These are phyloP conservation scores for Physcia stellaris DNA, from an alignment of 495 filamentous ascomycete species.

Conservation along the genomic window DNA sequence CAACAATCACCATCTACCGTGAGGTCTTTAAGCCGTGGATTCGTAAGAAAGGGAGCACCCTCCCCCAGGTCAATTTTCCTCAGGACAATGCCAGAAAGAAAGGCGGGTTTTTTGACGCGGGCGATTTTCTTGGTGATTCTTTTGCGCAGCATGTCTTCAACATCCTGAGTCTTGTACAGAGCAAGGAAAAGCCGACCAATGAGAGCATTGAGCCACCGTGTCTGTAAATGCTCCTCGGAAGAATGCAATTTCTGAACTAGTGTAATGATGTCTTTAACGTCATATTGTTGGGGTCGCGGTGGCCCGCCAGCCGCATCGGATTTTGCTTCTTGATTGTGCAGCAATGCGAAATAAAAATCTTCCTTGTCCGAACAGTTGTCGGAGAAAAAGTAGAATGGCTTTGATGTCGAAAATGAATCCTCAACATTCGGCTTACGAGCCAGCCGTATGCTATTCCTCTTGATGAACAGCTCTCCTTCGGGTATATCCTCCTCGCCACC, in stretches of 20 bases:
- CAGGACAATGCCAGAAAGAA: constrained; percentile 68
- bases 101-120: constrained; percentile 79
- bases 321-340: constrained; percentile 66
- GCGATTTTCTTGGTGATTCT: constrained; percentile 97
- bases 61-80: constrained; percentile 78
- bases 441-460: constrained; percentile 85
- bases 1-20: constrained; percentile 82
- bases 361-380: constrained; percentile 92
- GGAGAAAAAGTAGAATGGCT: constrained; percentile 86
- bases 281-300: constrained; percentile 64
- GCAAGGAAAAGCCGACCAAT: constrained; percentile 78
- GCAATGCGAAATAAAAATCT: constrained; percentile 90
- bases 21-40: constrained; percentile 76
- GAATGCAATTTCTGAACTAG: constrained; percentile 83
- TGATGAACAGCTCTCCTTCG: constrained; percentile 89
- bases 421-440: constrained; percentile 53
- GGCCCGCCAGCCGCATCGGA: constrained; percentile 40
- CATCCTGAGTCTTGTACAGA: constrained; percentile 66
- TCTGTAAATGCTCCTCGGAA: constrained; percentile 81
- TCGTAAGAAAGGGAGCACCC: constrained; percentile 76
- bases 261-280: constrained; percentile 70
- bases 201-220: constrained; percentile 87
- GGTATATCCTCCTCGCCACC: constrained; percentile 68
- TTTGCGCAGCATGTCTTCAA: constrained; percentile 62
- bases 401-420: constrained; percentile 42